A percentile compares a stretch with the other conserved stretches of the same genome.
phyloP scores from a whole-genome alignment of 805 yeast genomes.

The Saccharomycopsis javanensis region DNA sequence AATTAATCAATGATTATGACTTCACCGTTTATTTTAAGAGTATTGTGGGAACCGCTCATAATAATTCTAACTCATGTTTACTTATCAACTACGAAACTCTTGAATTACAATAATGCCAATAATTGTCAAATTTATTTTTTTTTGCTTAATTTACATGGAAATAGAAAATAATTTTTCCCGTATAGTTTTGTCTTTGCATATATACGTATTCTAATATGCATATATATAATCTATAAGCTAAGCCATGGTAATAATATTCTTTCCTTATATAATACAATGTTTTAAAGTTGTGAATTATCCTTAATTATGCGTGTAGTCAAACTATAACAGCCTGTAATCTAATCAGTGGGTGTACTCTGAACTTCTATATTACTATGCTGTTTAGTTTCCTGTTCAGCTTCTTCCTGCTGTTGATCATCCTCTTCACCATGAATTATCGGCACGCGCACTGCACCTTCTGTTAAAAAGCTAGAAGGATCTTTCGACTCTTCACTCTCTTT shows the following conservation, averaged over 20 bases:
- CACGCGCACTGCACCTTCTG: slow-evolving; percentile 26
- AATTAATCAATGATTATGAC: slow-evolving; percentile 20
- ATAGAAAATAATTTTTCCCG: neutral
- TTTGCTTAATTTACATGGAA: neutral
- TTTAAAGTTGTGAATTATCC: too few species aligned
- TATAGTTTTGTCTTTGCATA: slow-evolving; percentile 19
- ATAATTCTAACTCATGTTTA: slow-evolving; percentile 27
- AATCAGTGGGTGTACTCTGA: too few species aligned
- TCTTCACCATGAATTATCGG: slow-evolving; percentile 12
- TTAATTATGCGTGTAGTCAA: too few species aligned
- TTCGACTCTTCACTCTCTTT: slow-evolving; percentile 32
- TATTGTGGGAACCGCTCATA: slow-evolving; percentile 31
- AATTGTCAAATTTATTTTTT: neutral
- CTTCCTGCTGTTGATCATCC: neutral
- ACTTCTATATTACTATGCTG: slow-evolving; percentile 25
- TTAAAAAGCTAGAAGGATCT: slow-evolving; percentile 21
- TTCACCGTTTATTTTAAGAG: slow-evolving; percentile 27
- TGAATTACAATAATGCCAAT: slow-evolving; percentile 19
- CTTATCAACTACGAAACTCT: slow-evolving; percentile 30
- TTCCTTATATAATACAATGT: too few species aligned
- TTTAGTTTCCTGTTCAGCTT: neutral
- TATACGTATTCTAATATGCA: too few species aligned
- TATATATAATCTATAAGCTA: too few species aligned
- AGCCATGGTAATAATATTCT: too few species aligned
- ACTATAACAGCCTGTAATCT: too few species aligned